Evolutionary conservation across 1,284 basidiomycete species (phyloP).

Genomic region (Vanrija sp.): DNA sequence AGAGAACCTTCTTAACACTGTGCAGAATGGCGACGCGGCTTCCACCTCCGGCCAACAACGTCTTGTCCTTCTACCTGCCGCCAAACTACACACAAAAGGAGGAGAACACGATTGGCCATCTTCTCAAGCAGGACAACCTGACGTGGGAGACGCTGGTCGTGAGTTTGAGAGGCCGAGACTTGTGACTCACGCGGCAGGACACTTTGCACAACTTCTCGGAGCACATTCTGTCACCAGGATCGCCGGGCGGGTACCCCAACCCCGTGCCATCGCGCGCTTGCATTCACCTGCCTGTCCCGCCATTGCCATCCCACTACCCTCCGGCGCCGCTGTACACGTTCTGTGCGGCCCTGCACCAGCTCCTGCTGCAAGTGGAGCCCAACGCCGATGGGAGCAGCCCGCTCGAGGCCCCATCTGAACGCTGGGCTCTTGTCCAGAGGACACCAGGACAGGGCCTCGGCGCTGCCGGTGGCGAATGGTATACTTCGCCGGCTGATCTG

Average conservation of each 20-base stretch:
- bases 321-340: constrained; percentile 41
- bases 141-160: constrained; percentile 41
- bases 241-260: constrained; percentile 41
- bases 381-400: constrained; percentile 2
- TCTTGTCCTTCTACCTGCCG: constrained; percentile 35
- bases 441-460: constrained; percentile 15
- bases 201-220: constrained; percentile 37
- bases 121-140: constrained; percentile 30
- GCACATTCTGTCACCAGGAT: constrained; percentile 37
- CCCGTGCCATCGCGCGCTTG: constrained; percentile 36
- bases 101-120: constrained; percentile 41
- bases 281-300: constrained; percentile 35
- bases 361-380: constrained; percentile 33
- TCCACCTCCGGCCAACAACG: constrained; percentile 34
- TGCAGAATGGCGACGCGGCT: constrained; percentile 37
- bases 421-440: constrained; percentile 43
- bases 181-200: constrained; percentile 19
- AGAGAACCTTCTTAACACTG: too few relatives aligned
- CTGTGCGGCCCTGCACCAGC: constrained; percentile 31
- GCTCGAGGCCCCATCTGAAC: constrained; percentile 15
- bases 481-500: constrained; percentile 31
- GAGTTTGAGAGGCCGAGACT: constrained; percentile 5
- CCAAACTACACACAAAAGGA: constrained; percentile 34
- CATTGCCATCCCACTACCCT: constrained; percentile 36
- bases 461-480: constrained; percentile 35